A percentile compares a stretch with the other conserved stretches of the same genome.
Conservation (phyloP, 225 moss, liverwort and hornwort genomes). For the Bryum argenteum region DNA sequence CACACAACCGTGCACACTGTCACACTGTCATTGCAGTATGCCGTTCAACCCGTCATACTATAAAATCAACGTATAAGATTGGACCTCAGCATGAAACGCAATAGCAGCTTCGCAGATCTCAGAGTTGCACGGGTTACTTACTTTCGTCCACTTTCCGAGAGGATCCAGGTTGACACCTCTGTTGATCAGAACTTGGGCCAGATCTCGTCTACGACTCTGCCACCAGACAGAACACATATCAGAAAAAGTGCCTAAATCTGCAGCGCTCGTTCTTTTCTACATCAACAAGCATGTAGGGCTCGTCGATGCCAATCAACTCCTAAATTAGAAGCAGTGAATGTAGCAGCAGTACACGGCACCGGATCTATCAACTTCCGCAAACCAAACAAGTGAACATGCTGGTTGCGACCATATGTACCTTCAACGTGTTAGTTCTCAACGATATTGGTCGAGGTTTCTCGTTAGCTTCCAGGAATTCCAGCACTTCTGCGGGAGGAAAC, state of each 20-base stretch:
- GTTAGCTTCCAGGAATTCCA: slow-evolving; percentile 89
- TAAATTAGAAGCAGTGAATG: not conserved
- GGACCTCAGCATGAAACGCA: not conserved
- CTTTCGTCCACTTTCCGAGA: slow-evolving; percentile 98
- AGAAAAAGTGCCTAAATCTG: not conserved
- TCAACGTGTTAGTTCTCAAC: slow-evolving; percentile 90
- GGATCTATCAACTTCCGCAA: not conserved
- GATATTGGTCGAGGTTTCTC: slow-evolving; percentile 95
- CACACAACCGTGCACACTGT: not conserved
- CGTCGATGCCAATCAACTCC: not conserved
- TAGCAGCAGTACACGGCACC: not conserved
- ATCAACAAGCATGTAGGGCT: not conserved
- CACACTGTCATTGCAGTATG: not conserved
- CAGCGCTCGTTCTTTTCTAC: not conserved
- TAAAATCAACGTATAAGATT: not conserved
- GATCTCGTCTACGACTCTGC: slow-evolving; percentile 87
- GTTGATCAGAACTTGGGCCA: slow-evolving; percentile 88
- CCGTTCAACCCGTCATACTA: not conserved
- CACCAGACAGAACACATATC: slow-evolving; percentile 11
- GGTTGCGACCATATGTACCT: slow-evolving; percentile 40
- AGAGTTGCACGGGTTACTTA: slow-evolving; percentile 26
- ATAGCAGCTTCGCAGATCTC: not conserved
- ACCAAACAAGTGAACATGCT: not conserved
- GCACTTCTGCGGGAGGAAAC: slow-evolving; percentile 88
- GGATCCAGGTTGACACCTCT: slow-evolving; percentile 98